These are phyloP conservation scores for Fomitopsis pulvina DNA, from an alignment of 768 basidiomycete species.

Conservation along the genomic window DNA sequence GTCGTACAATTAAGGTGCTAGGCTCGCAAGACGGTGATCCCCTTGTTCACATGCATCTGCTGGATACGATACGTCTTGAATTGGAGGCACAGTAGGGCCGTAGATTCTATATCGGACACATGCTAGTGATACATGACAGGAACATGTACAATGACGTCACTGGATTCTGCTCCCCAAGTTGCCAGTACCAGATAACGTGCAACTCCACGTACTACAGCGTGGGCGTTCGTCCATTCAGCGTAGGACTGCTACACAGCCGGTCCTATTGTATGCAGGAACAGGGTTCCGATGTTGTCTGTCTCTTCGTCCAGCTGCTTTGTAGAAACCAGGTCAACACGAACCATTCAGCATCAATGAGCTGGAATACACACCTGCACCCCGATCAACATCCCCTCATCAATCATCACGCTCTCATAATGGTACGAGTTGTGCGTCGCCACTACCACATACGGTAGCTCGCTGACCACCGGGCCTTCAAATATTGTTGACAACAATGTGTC, in stretches of 20 bases:
- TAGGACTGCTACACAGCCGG: neutral
- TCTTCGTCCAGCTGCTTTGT: neutral
- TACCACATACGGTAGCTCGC: conserved; percentile 21
- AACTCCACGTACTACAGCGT: too few species aligned
- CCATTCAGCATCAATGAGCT: neutral
- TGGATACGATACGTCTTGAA: too few species aligned
- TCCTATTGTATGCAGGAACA: neutral
- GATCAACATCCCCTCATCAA: conserved; percentile 25
- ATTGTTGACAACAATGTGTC: neutral
- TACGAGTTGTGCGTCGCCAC: conserved; percentile 8
- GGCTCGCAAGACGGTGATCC: too few species aligned
- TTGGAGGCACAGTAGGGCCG: too few species aligned
- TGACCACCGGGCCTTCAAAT: conserved; percentile 15
- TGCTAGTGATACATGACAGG: too few species aligned
- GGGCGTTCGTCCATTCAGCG: too few species aligned
- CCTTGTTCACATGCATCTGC: too few species aligned
- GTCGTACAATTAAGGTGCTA: conserved; percentile 25
- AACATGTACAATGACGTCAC: too few species aligned
- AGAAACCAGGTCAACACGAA: neutral
- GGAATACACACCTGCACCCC: conserved; percentile 19
- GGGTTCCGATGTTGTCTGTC: neutral
- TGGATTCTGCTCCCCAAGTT: too few species aligned
- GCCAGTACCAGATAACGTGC: too few species aligned
- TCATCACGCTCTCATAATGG: conserved; percentile 19
- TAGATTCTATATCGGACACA: too few species aligned